Evolutionary conservation across 2,329 filamentous ascomycete species (phyloP).

Genomic region (Microthyrium microscopicum): DNA sequence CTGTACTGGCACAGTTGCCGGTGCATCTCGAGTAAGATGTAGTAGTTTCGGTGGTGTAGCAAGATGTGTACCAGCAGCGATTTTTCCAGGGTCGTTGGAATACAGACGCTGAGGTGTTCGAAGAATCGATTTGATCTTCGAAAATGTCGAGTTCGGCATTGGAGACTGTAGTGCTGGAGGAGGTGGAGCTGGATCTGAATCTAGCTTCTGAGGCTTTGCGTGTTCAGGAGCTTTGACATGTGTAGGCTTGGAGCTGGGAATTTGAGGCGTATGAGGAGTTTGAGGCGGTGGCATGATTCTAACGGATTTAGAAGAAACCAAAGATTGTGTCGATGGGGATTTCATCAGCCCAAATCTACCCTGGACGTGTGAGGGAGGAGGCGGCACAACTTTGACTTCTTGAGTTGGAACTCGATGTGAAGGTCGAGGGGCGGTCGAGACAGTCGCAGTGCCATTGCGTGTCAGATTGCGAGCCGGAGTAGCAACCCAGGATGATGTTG

Average conservation of each 20-base stretch:
- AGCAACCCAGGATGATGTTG: constrained; percentile 30
- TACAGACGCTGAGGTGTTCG: constrained; percentile 42
- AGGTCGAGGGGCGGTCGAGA: constrained; percentile 20
- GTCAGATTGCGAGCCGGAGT: constrained; percentile 28
- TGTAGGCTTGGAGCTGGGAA: background rate
- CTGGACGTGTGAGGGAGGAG: no score
- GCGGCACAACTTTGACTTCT: no score
- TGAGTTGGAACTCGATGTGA: no score
- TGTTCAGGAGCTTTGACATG: background rate
- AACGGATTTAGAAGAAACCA: constrained; percentile 10
- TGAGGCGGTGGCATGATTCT: constrained; percentile 9
- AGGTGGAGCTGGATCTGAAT: constrained; percentile 4
- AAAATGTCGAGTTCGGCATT: background rate
- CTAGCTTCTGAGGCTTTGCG: constrained; percentile 5
- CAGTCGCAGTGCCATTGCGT: constrained; percentile 35
- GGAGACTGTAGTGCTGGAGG: background rate
- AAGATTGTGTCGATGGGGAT: constrained; percentile 30
- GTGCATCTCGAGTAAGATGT: constrained; percentile 18
- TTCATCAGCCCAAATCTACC: no score
- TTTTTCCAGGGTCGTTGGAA: constrained; percentile 40
- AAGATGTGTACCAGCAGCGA: constrained; percentile 43
- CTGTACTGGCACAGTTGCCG: constrained; percentile 53
- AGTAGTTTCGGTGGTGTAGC: constrained; percentile 20
- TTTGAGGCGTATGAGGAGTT: no score
- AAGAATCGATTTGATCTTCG: constrained; percentile 46